Base-by-base conservation (phyloP, 1,284 basidiomycete species). In the Sanguinoderma infundibulare region DNA sequence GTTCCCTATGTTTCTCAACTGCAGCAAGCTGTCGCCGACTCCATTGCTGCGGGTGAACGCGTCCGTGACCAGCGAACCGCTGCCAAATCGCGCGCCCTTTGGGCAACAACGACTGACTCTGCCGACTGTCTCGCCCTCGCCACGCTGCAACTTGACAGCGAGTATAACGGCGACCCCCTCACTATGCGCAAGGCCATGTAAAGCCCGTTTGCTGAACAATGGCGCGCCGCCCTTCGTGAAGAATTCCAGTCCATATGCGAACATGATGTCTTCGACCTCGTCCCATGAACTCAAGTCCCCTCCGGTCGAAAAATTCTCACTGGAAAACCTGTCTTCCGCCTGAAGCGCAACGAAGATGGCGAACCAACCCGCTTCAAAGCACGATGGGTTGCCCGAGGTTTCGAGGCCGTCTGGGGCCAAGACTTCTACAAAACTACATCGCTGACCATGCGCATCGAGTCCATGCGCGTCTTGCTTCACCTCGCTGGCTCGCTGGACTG, bases 121-220 rank as follows among this genome's bases (percentile, higher is more conserved):
- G 10, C 28, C 10, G 44, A 47, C 24, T 20, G 28, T 5, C 10
- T 28, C 24, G 12, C 8, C 5, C 44, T 47, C 7, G 52, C 57
- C 1, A 32, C 56, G 14, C 61, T 62, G 4, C 58, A 53, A 12
- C 65, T 61, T 8, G 55, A 66, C 46, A 36, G 46, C 20, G 42
- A 28, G 9, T 66, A 65, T 35, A n/a, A 53, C 0, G 65, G 73
- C 17, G 71, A 76, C n/a, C 74, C 73, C 0, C 52, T 55, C 1
- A 65, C 67, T 1, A 67, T 68, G 49, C 42, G 42, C 0, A 71
- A 76, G 44, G 74, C 74, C 0, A 57, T 73, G 54, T 35, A 49
- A 0, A 64, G 65, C 0, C 58, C 67, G 0, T 63, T 75, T 15
- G 64, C 69, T 0, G 56, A 36, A 0, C 34, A 70, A 20, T 78